phyloP scores from a whole-genome alignment of 768 basidiomycete species.

The Leccinum variicolor region DNA sequence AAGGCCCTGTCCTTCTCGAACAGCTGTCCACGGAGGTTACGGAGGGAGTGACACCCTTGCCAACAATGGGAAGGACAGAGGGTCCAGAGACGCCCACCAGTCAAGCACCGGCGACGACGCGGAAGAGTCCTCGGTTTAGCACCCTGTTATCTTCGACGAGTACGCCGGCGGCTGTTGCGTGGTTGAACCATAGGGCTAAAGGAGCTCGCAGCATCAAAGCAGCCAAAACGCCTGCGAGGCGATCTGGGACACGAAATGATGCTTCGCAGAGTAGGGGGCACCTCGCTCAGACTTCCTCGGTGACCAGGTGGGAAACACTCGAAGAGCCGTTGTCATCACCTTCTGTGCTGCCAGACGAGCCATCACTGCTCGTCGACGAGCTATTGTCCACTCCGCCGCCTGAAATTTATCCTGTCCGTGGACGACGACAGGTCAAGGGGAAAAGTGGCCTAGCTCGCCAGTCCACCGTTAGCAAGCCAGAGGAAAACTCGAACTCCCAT shows the following conservation, averaged over 20 bases:
- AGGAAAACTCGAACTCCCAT: not conserved
- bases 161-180: slow-evolving; percentile 4
- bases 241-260: no score
- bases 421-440: slow-evolving; percentile 10
- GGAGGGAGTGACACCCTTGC: slow-evolving; percentile 21
- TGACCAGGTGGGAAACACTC: slow-evolving; percentile 31
- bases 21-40: slow-evolving; percentile 16
- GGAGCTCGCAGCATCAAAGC: not conserved
- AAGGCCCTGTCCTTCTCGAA: slow-evolving; percentile 23
- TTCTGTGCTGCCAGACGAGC: slow-evolving; percentile 31
- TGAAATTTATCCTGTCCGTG: not conserved
- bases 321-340: slow-evolving; percentile 23
- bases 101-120: slow-evolving; percentile 21
- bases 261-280: not conserved
- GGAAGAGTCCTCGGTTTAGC: slow-evolving; percentile 18
- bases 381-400: slow-evolving; percentile 29
- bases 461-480: not conserved
- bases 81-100: slow-evolving; percentile 13
- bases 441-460: slow-evolving; percentile 1
- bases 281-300: slow-evolving; percentile 9
- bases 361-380: slow-evolving; percentile 26
- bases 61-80: slow-evolving; percentile 19
- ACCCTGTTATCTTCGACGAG: slow-evolving; percentile 5
- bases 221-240: slow-evolving; percentile 13
- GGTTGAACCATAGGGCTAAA: slow-evolving; percentile 4